These are phyloP conservation scores for Russula brevipes DNA, from an alignment of 768 basidiomycete species.

Conservation along the genomic window DNA sequence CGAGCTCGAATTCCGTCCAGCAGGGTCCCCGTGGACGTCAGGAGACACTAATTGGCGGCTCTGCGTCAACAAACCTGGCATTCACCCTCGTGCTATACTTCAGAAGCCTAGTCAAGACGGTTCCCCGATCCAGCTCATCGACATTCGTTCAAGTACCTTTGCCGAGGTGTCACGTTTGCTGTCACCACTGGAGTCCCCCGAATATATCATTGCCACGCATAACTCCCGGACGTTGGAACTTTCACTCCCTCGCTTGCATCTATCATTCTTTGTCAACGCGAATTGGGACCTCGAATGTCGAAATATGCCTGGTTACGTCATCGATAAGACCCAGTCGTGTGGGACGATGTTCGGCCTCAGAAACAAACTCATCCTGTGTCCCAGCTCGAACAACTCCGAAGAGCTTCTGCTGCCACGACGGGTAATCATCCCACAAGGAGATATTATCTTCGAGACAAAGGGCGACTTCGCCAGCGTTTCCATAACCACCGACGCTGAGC, in stretches of 20 bases:
- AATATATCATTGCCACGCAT: not conserved
- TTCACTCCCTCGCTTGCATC: slow-evolving; percentile 38
- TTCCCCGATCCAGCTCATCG: not conserved
- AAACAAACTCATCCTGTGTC: slow-evolving; percentile 28
- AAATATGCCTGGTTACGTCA: slow-evolving; percentile 41
- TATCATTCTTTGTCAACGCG: slow-evolving; percentile 38
- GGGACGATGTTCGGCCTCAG: slow-evolving; percentile 43
- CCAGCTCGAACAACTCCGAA: not conserved
- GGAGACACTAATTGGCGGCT: slow-evolving; percentile 31
- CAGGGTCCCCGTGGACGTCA: slow-evolving; percentile 30
- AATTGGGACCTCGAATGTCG: slow-evolving; percentile 35
- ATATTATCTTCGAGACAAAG: not conserved
- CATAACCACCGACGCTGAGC: not conserved
- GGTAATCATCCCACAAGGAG: slow-evolving; percentile 12
- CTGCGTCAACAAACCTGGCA: not conserved
- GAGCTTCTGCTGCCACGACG: not conserved
- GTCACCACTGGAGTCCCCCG: slow-evolving; percentile 1
- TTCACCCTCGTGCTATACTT: not conserved
- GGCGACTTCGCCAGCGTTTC: slow-evolving; percentile 9
- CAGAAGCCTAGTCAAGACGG: not conserved
- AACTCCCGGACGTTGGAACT: slow-evolving; percentile 16
- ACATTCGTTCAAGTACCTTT: slow-evolving; percentile 9
- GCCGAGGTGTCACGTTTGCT: not conserved
- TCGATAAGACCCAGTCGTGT: slow-evolving; percentile 38
- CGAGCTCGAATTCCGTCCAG: slow-evolving; percentile 34